Evolutionary conservation across 441 rosid species (phyloP).

Genomic region (Oxalis stricta): DNA sequence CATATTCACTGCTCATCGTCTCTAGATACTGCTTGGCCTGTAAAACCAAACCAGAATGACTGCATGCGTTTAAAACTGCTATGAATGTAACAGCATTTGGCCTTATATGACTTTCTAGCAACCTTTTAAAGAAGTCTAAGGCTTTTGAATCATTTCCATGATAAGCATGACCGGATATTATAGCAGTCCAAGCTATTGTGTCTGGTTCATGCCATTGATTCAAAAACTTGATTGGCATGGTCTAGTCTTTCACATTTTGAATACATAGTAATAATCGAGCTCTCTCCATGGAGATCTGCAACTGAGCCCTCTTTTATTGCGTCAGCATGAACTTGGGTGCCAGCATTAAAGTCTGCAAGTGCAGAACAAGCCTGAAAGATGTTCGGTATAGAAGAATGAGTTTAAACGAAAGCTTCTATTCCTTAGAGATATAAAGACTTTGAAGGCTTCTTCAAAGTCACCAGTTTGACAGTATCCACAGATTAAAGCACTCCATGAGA

Average conservation of each 20-base stretch:
- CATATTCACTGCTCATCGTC: conserved; percentile 28
- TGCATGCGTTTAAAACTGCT: conserved; percentile 35
- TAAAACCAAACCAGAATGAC: conserved; percentile 29
- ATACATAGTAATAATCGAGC: conserved; percentile 33
- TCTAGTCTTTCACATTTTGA: conserved; percentile 35
- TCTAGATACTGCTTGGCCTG: conserved; percentile 24
- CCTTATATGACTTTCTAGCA: conserved; percentile 20
- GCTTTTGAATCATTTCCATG: conserved; percentile 46
- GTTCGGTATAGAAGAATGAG: conserved; percentile 31
- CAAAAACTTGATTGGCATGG: conserved; percentile 33
- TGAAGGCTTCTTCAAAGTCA: conserved; percentile 23
- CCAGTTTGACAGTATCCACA: conserved; percentile 40
- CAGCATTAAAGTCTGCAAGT: conserved; percentile 29
- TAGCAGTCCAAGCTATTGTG: conserved; percentile 51
- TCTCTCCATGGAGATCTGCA: conserved; percentile 28
- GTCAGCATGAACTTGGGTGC: conserved; percentile 39
- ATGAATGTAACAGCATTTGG: conserved; percentile 37
- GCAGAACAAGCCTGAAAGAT: conserved; percentile 34
- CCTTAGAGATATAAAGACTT: conserved; percentile 27
- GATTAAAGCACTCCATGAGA: conserved; percentile 44
- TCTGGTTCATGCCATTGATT: conserved; percentile 35
- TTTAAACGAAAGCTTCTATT: conserved; percentile 17
- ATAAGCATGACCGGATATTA: conserved; percentile 41
- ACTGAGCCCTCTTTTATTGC: conserved; percentile 29
- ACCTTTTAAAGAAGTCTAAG: conserved; percentile 29